Evolutionary conservation across 345 rosid genomes (phyloP).

Genomic region (Atalantia buxifolia): DNA sequence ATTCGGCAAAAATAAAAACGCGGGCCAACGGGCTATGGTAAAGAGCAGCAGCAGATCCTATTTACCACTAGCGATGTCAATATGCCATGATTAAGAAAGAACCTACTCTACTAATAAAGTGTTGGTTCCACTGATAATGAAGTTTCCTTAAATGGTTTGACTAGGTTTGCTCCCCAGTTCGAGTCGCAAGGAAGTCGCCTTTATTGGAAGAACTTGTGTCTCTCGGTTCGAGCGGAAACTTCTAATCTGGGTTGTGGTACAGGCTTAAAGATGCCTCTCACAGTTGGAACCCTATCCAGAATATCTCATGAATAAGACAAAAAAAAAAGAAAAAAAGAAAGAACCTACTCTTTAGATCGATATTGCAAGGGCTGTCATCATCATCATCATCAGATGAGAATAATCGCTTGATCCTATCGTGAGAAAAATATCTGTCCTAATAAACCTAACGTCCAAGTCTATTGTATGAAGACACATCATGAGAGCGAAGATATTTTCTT

Average conservation of each 20-base stretch:
- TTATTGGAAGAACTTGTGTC: accelerated
- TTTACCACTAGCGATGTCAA: not conserved
- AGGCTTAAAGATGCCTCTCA: accelerated
- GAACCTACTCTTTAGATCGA: not conserved
- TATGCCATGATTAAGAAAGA: not conserved
- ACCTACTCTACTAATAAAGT: no score
- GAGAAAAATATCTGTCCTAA: not conserved
- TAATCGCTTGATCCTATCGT: not conserved
- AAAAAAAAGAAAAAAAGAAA: no score
- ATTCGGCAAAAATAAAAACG: no score
- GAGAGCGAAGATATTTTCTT: not conserved
- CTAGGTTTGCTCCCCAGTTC: no score
- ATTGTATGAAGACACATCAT: slow-evolving; percentile 7
- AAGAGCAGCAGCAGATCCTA: not conserved
- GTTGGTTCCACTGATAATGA: accelerated
- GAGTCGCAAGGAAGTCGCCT: accelerated
- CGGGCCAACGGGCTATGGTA: not conserved
- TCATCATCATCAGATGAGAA: not conserved
- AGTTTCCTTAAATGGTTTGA: accelerated
- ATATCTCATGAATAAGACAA: no score
- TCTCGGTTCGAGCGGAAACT: accelerated
- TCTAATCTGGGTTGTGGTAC: accelerated
- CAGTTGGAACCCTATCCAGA: accelerated
- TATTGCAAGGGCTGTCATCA: not conserved
- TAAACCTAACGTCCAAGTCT: not conserved